phyloP scores from a whole-genome alignment of 2,329 filamentous ascomycete species.

The Ascochyta koolunga region DNA sequence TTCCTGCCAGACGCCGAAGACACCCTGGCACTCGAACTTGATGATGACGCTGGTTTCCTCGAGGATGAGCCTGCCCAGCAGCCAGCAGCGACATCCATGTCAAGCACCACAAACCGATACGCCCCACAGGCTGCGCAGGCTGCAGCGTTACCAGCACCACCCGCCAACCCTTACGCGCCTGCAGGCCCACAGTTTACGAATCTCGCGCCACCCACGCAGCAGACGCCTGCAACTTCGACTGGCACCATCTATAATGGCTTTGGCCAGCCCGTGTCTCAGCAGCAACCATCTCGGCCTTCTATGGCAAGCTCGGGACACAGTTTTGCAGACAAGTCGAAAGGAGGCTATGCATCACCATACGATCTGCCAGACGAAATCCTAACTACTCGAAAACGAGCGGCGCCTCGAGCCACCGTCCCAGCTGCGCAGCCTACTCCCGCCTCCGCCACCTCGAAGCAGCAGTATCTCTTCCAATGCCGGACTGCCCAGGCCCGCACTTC shows the following conservation, averaged over 20 bases:
- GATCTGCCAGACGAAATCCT: slow-evolving; percentile 91
- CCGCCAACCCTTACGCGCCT: slow-evolving; percentile 57
- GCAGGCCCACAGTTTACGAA: slow-evolving; percentile 58
- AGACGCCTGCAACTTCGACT: slow-evolving; percentile 22
- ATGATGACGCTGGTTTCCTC: slow-evolving; percentile 85
- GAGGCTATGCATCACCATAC: slow-evolving; percentile 91
- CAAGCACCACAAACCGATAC: slow-evolving; percentile 40
- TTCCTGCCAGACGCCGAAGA: slow-evolving; percentile 63
- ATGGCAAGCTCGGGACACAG: slow-evolving; percentile 68
- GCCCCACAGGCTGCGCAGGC: slow-evolving; percentile 43
- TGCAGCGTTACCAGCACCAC: slow-evolving; percentile 21
- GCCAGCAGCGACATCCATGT: slow-evolving; percentile 22
- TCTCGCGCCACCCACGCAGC: slow-evolving; percentile 44
- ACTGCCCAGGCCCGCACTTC: slow-evolving; percentile 28
- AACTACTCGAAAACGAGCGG: slow-evolving; percentile 66
- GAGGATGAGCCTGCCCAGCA: slow-evolving; percentile 64
- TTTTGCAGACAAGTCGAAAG: slow-evolving; percentile 88
- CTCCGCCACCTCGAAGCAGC: slow-evolving; percentile 66
- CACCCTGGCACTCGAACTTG: slow-evolving; percentile 68
- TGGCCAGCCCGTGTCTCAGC: slow-evolving; percentile 36
- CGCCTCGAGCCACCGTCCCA: slow-evolving; percentile 37
- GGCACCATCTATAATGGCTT: slow-evolving; percentile 38
- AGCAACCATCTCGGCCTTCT: slow-evolving; percentile 53
- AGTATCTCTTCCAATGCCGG: slow-evolving; percentile 55
- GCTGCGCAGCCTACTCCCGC: slow-evolving; percentile 52